Conservation (phyloP, 306 rosid genomes). For the Cucumis melo region DNA sequence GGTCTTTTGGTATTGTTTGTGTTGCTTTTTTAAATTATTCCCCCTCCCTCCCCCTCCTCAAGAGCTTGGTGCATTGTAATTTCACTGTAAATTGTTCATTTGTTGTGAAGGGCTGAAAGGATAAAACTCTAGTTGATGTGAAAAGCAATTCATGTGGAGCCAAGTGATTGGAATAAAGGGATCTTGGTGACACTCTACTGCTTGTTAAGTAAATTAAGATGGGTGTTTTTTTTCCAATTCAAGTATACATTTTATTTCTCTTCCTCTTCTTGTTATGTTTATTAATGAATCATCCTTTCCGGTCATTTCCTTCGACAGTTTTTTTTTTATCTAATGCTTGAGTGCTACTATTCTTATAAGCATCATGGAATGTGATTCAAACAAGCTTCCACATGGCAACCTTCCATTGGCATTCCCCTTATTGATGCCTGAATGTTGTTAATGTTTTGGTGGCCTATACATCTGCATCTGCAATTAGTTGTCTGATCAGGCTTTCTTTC, state of each 20-base stretch:
- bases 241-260: neutral
- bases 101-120: slow-evolving; percentile 24
- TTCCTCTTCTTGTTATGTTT: neutral
- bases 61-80: slow-evolving; percentile 13
- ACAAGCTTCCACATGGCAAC: neutral
- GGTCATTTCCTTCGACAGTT: neutral
- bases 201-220: slow-evolving; percentile 2
- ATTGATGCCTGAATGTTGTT: neutral
- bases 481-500: neutral
- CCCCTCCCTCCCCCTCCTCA: neutral
- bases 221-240: neutral
- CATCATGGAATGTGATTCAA: neutral
- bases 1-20: slow-evolving; percentile 15
- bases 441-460: neutral
- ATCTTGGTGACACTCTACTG: slow-evolving; percentile 8
- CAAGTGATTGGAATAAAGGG: slow-evolving; percentile 10
- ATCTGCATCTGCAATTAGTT: neutral
- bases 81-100: slow-evolving; percentile 23
- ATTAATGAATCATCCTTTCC: neutral
- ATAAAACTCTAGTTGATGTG: neutral
- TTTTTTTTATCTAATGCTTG: neutral
- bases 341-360: neutral
- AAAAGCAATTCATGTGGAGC: slow-evolving; percentile 7
- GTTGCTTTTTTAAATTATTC: slow-evolving; percentile 15
- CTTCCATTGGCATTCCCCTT: neutral